Base-by-base conservation (phyloP, 1,139 yeast genomes). In the Blastobotrys persicus region DNA sequence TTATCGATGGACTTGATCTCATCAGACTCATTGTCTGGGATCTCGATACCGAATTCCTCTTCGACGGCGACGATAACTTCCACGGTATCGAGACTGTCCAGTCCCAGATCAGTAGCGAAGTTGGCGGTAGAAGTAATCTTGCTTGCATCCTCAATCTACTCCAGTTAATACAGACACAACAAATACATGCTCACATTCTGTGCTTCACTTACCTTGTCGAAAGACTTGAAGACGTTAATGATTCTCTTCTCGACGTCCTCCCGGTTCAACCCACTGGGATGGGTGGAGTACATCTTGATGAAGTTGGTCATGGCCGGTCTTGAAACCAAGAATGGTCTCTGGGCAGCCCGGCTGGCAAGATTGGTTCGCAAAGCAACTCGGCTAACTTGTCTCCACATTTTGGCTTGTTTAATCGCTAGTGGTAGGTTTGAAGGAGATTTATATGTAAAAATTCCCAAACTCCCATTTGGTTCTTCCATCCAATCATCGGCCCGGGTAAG, bases 21-120 rank as follows among this genome's bases (percentile, higher is more conserved):
- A 65, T 88, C 95, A 41, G 95, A 92, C 67, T 86, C 65, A 50
- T 61, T 61, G 64, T 88, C 96, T 44, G 95, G 94, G 66, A 88
- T 87, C 66, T 83, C 86, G 57, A 77, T 73, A 55, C 72, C 68
- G 59, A 73, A 73, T 57, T 73, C 77, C 61, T 88, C 95, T 71
- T 88, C 96, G 55, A 88, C 80, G 61, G 88, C 95, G 88, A 88
- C 88, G 39, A 88, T 79, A 39, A 88, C 91, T 68, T 88, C 96
- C 43, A 87, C 96, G 33, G 86, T 84, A 64, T 88, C 96, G 64
- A 88, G 79, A 31, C 92, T 84, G 71, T 88, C 96, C 60, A 88
- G 77, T 1, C 95, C 95, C 58, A 88, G 77, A 65, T 88, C 96
- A 57, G 79, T 81, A 42, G 81, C 72, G 66, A 84, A 86, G 34